phyloP scores from a whole-genome alignment of 2,329 filamentous ascomycete genomes.

The Biscogniauxia sp. region DNA sequence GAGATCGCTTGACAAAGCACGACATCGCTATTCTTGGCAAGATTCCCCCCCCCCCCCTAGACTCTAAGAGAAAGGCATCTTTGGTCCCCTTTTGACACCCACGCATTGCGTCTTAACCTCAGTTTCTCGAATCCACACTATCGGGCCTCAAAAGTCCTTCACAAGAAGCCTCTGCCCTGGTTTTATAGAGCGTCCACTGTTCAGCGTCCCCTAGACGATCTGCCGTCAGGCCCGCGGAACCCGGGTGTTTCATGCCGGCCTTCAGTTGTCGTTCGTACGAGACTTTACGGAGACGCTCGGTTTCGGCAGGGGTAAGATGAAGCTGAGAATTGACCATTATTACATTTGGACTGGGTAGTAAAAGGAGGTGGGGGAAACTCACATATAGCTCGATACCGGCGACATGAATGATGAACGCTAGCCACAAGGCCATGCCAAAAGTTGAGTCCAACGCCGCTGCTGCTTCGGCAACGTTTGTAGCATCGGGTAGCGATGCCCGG shows the following conservation, averaged over 20 bases:
- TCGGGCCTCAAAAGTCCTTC: background rate
- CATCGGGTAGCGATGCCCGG: conserved; percentile 32
- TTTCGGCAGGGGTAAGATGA: conserved; percentile 41
- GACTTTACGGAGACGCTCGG: conserved; percentile 42
- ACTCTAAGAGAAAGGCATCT: background rate
- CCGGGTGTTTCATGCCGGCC: conserved; percentile 41
- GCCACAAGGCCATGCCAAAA: conserved; percentile 54
- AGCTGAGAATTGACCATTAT: conserved; percentile 5
- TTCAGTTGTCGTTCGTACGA: conserved; percentile 46
- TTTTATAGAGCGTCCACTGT: conserved; percentile 8
- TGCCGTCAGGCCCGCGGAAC: conserved; percentile 36
- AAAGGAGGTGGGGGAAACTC: conserved; percentile 17
- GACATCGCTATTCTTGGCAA: too few relatives aligned
- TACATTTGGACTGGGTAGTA: background rate
- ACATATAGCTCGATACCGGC: conserved; percentile 49
- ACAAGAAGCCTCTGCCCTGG: background rate
- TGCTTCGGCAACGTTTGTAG: conserved; percentile 27
- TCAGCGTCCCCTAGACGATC: conserved; percentile 36
- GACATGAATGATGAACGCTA: conserved; percentile 51
- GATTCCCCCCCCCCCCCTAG: too few relatives aligned
- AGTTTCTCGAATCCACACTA: too few relatives aligned
- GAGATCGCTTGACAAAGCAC: background rate
- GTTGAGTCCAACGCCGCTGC: conserved; percentile 43
- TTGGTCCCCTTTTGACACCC: background rate
- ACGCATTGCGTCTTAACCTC: background rate